These are phyloP conservation scores for Starmerella bombi DNA, from an alignment of 805 yeast genomes.

Conservation along the genomic window DNA sequence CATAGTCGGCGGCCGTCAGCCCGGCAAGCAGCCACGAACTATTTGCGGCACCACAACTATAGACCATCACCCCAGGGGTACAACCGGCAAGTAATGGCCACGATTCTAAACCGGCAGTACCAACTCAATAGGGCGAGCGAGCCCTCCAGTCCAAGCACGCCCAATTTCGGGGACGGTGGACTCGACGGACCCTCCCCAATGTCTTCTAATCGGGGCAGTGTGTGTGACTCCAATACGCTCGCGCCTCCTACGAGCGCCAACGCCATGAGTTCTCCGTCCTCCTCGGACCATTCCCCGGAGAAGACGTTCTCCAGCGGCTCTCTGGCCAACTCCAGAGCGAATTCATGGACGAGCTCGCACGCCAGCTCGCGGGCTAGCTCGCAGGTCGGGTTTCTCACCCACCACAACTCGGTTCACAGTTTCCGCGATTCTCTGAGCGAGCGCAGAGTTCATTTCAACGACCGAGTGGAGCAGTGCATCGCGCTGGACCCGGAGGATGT, in stretches of 20 bases:
- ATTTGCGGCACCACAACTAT: conserved; percentile 31
- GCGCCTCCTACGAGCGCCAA: not conserved
- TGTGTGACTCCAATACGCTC: not conserved
- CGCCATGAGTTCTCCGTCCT: not conserved
- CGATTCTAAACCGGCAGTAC: conserved; percentile 26
- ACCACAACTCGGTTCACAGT: conserved; percentile 5
- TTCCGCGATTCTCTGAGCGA: conserved; percentile 19
- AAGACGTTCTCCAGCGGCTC: not conserved
- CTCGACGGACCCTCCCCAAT: not conserved
- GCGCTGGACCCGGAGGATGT: conserved; percentile 38
- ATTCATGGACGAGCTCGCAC: not conserved
- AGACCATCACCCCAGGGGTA: conserved; percentile 26
- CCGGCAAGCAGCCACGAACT: conserved; percentile 18
- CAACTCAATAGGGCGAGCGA: not conserved
- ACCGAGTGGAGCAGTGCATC: conserved; percentile 87
- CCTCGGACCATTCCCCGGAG: not conserved
- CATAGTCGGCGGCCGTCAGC: conserved; percentile 1
- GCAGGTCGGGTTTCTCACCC: conserved; percentile 6
- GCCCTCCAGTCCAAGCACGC: not conserved
- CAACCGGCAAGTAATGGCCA: conserved; percentile 24
- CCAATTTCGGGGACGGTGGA: not conserved
- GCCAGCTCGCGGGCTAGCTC: conserved; percentile 8
- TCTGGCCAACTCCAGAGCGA: conserved; percentile 1
- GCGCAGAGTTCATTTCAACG: conserved; percentile 84
- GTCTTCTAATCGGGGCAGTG: not conserved